Base-by-base conservation (phyloP, 331 rosid species). In the Quercus phellos region DNA sequence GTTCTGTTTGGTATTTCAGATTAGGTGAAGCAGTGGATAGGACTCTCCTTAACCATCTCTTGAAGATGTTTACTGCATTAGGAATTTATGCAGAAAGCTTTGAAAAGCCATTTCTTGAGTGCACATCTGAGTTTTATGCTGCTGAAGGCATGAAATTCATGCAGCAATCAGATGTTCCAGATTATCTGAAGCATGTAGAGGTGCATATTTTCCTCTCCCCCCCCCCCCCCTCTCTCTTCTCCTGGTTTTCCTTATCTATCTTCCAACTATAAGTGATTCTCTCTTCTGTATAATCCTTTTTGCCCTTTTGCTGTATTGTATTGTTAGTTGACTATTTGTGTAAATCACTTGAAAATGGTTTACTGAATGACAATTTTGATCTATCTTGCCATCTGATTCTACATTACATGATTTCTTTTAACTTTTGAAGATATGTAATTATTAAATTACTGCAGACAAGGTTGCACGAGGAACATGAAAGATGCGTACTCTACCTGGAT, bases 151-250 rank as follows among this genome's bases (percentile, higher is more conserved):
- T 91, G 88, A 86, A 91, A 85, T 93, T 84, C 87, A 95, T 95
- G 98, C 99, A 95, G 88, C 98, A 90, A 81, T 90, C 98, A 54
- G 98, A 95, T 85, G 98, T 95, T 83, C 96, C 99, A 35, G 98
- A 95, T 82, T 95, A 93, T 83, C 83, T 95, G 85, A 95, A 91
- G 91, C 99, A 95, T 80, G 99, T 93, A 73, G 99, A 95, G 99
- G 99, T 95, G 79, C 86, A 74, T 85, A 38, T 38, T 38, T 1
- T 1, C 42, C 9, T 0, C 9, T 0, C 2, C 35, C 35, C 35
- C 35, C 42, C 24, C 43, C 43, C 10, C 11, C 11, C 11, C 43
- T 0, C 11, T 22, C 24, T 22, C 24, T 5, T 5, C 42, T 38
- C 46, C 46, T 0, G 0, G 12, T 38, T 38, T 38, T 38, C 46